Percentiles rank a stretch among this genome's conserved stretches.
These are phyloP conservation scores for Phaeotremella skinneri DNA, from an alignment of 768 basidiomycete genomes.

Conservation along the genomic window DNA sequence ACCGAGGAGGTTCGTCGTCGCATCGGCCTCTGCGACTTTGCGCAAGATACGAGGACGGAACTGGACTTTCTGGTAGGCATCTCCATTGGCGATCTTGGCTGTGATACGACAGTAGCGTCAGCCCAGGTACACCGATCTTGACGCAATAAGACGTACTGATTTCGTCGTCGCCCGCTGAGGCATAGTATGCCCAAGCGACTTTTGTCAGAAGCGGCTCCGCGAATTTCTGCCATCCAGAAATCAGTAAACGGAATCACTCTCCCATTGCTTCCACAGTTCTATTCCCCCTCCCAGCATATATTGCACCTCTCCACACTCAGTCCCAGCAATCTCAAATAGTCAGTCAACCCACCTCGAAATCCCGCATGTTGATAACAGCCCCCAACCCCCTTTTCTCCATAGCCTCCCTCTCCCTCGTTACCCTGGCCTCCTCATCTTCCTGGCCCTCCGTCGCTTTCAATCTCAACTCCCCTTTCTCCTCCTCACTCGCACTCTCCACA, in stretches of 20 bases:
- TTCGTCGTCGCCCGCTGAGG: slow-evolving; percentile 44
- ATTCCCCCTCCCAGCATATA: background rate
- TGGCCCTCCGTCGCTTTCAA: slow-evolving; percentile 35
- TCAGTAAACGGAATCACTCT: background rate
- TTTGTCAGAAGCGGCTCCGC: slow-evolving; percentile 50
- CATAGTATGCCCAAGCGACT: slow-evolving; percentile 53
- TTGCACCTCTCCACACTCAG: background rate
- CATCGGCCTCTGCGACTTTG: slow-evolving; percentile 47
- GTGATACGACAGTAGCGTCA: background rate
- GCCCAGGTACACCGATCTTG: background rate
- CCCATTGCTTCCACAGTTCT: background rate
- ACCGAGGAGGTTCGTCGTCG: slow-evolving; percentile 59
- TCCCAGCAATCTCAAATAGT: background rate
- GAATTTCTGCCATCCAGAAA: slow-evolving; percentile 22
- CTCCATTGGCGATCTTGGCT: slow-evolving; percentile 39
- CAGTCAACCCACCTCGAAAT: slow-evolving; percentile 35
- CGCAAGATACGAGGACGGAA: slow-evolving; percentile 71
- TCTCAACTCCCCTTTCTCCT: slow-evolving; percentile 31
- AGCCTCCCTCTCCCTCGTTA: slow-evolving; percentile 27
- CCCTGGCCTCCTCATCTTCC: slow-evolving; percentile 33
- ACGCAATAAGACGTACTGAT: slow-evolving; percentile 35
- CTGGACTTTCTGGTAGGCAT: slow-evolving; percentile 76
- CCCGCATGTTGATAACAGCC: slow-evolving; percentile 40
- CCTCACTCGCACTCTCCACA: slow-evolving; percentile 26
- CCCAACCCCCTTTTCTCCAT: slow-evolving; percentile 41